Evolutionary conservation across 2,329 filamentous ascomycete genomes (phyloP).

Genomic region (Penicillium sp.): DNA sequence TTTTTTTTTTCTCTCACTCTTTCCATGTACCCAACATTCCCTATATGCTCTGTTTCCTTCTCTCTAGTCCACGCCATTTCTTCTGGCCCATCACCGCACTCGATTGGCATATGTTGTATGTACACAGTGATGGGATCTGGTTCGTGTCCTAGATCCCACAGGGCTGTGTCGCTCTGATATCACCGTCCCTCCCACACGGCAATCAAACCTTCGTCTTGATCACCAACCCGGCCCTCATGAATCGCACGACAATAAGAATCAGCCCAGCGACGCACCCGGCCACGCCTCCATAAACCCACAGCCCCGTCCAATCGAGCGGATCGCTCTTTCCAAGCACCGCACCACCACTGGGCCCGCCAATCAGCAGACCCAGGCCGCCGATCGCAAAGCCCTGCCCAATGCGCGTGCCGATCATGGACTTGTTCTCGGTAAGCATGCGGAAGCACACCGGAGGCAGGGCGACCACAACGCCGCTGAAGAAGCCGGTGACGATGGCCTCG

Average conservation of each 20-base stretch:
- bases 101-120: too few species aligned
- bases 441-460: slow-evolving; percentile 38
- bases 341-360: slow-evolving; percentile 31
- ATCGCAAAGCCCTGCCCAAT: slow-evolving; percentile 36
- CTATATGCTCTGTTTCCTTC: too few species aligned
- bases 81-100: too few species aligned
- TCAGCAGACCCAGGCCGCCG: slow-evolving; percentile 26
- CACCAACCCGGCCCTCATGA: not conserved
- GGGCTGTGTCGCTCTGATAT: too few species aligned
- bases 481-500: slow-evolving; percentile 35
- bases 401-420: slow-evolving; percentile 36
- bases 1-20: too few species aligned
- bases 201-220: too few species aligned
- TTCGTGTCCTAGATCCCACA: too few species aligned
- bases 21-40: too few species aligned
- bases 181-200: too few species aligned
- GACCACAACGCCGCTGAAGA: slow-evolving; percentile 42
- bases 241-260: not conserved
- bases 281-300: slow-evolving; percentile 12
- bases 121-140: too few species aligned
- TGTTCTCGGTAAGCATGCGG: slow-evolving; percentile 36
- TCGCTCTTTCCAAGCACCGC: slow-evolving; percentile 21
- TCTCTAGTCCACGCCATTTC: too few species aligned
- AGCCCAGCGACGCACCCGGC: slow-evolving; percentile 3
- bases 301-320: slow-evolving; percentile 2